Conservation (phyloP, 148 eudicot genomes). For the Polygonum maritimum region DNA sequence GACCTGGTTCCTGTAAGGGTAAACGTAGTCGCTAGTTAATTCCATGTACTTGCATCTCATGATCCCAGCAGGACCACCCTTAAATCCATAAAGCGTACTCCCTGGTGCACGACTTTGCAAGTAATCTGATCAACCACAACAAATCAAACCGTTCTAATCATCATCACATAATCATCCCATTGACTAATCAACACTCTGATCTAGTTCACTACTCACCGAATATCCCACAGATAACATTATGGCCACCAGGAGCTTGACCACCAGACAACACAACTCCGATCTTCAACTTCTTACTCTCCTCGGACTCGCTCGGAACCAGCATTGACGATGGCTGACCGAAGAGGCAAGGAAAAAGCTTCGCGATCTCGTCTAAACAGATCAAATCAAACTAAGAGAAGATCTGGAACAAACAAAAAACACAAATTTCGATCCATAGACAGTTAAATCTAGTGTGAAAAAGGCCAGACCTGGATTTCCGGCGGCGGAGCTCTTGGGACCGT, state of each 20-base stretch:
- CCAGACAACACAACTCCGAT: conserved; percentile 93
- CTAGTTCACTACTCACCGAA: conserved; percentile 45
- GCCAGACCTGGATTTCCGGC: conserved; percentile 84
- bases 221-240: conserved; percentile 94
- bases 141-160: not conserved
- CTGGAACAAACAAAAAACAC: not conserved
- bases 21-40: conserved; percentile 64
- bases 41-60: conserved; percentile 87
- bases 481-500: conserved; percentile 87
- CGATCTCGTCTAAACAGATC: conserved; percentile 68
- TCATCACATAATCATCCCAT: not conserved
- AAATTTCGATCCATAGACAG: not conserved
- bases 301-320: conserved; percentile 53
- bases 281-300: conserved; percentile 47
- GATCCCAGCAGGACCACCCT: conserved; percentile 98
- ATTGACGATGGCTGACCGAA: conserved; percentile 84
- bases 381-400: conserved; percentile 14
- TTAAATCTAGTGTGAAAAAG: not conserved
- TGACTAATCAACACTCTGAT: not conserved
- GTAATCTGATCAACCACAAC: conserved; percentile 49
- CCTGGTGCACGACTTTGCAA: conserved; percentile 79
- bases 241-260: conserved; percentile 99
- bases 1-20: conserved; percentile 98
- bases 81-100: conserved; percentile 82
- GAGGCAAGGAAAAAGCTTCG: conserved; percentile 71